phyloP scores from a whole-genome alignment of 2,329 filamentous ascomycete species.

The Botrytis porri region DNA sequence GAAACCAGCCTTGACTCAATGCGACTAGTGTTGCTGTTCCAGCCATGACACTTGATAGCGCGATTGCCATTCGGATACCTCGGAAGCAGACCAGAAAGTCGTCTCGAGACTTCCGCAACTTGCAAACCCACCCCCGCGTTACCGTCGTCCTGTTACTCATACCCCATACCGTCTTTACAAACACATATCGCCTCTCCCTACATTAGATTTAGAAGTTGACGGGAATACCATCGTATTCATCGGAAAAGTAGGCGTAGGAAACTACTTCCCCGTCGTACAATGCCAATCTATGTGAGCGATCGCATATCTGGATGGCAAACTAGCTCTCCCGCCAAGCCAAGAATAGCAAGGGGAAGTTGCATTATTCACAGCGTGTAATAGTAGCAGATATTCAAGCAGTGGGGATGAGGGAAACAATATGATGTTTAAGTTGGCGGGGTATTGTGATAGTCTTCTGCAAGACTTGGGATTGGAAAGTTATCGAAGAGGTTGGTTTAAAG shows the following conservation, averaged over 20 bases:
- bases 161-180: background rate
- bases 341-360: background rate
- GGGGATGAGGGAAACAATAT: background rate
- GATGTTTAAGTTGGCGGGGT: background rate
- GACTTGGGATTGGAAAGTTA: background rate
- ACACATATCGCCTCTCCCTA: background rate
- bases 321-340: background rate
- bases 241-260: background rate
- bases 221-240: background rate
- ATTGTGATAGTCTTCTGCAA: background rate
- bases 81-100: background rate
- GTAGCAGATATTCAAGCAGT: background rate
- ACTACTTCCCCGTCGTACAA: background rate
- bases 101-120: background rate
- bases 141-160: background rate
- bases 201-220: background rate
- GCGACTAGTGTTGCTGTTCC: background rate
- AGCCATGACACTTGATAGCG: background rate
- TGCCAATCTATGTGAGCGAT: background rate
- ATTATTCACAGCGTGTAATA: background rate
- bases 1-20: background rate
- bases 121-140: background rate
- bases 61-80: background rate
- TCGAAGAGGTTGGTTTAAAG: background rate
- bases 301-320: background rate